Evolutionary conservation across 75 land plant genomes (phyloP).

Genomic region (Picea glauca): DNA sequence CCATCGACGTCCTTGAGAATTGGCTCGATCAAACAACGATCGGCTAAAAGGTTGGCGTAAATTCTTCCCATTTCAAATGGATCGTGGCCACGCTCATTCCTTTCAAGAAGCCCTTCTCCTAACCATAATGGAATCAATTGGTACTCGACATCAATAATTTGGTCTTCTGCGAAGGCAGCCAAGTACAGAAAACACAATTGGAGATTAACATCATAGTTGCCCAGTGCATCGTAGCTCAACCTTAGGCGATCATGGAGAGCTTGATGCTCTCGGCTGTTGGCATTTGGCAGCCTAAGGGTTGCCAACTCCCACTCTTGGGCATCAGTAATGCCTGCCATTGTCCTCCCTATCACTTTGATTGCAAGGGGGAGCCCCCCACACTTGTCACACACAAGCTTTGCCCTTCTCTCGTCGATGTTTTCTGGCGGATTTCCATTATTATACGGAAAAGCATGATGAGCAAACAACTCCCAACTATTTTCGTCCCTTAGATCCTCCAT

Average conservation of each 20-base stretch:
- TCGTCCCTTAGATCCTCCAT: not conserved
- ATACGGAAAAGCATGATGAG: not conserved
- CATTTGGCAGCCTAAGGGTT: not conserved
- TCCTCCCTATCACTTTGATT: not conserved
- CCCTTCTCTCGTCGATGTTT: not conserved
- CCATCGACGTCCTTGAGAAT: not conserved
- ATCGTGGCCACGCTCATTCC: not conserved
- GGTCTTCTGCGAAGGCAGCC: not conserved
- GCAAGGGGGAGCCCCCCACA: conserved; percentile 3
- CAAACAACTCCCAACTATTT: conserved; percentile 3
- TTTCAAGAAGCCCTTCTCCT: not conserved
- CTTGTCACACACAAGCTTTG: not conserved
- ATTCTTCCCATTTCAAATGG: not conserved
- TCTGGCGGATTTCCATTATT: not conserved
- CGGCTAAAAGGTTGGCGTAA: not conserved
- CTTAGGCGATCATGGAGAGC: not conserved
- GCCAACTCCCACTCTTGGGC: not conserved
- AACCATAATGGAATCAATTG: not conserved
- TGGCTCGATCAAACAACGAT: not conserved
- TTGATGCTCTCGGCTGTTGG: not conserved
- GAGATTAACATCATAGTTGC: not conserved
- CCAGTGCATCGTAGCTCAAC: conserved; percentile 1
- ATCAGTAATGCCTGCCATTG: not conserved
- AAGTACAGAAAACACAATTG: not conserved
- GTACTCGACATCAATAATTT: not conserved